Percentiles rank a stretch among this genome's conserved stretches.
Conservation (phyloP, 257 asterid genomes). For the Forsythia suspensa region DNA sequence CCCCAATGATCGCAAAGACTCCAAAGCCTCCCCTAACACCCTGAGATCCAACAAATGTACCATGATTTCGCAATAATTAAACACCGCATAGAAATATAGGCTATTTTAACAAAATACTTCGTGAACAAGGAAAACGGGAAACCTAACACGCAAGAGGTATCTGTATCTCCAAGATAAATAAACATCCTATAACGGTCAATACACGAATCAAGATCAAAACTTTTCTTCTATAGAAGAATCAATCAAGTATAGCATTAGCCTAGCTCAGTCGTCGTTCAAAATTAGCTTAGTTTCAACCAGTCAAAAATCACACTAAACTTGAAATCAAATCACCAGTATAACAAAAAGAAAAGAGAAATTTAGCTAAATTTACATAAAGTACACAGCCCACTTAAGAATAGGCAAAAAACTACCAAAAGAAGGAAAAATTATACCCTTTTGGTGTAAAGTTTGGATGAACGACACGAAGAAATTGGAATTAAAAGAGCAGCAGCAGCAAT, state of each 20-base stretch:
- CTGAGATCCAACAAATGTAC: slow-evolving; percentile 35
- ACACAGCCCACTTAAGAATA: not conserved
- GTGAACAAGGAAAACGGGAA: too few species aligned
- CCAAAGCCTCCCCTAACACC: slow-evolving; percentile 59
- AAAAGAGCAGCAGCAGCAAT: slow-evolving; percentile 83
- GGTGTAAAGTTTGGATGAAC: slow-evolving; percentile 49
- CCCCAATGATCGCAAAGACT: slow-evolving; percentile 79
- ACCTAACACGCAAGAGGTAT: slow-evolving; percentile 9
- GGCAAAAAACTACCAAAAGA: not conserved
- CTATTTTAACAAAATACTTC: not conserved
- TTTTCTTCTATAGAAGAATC: too few species aligned
- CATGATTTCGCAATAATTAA: not conserved
- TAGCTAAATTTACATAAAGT: not conserved
- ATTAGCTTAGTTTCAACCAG: too few species aligned
- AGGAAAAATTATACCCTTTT: slow-evolving; percentile 48
- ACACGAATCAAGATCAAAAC: too few species aligned
- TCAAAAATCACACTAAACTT: too few species aligned
- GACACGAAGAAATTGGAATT: slow-evolving; percentile 60
- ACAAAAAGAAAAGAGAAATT: not conserved
- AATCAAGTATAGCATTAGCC: too few species aligned
- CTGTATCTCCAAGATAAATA: too few species aligned
- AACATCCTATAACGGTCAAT: too few species aligned
- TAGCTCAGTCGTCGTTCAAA: too few species aligned
- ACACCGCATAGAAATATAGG: not conserved
- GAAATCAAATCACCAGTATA: too few species aligned